Conservation (phyloP, 2,329 filamentous ascomycete genomes). For the Didymellaceae sp. region DNA sequence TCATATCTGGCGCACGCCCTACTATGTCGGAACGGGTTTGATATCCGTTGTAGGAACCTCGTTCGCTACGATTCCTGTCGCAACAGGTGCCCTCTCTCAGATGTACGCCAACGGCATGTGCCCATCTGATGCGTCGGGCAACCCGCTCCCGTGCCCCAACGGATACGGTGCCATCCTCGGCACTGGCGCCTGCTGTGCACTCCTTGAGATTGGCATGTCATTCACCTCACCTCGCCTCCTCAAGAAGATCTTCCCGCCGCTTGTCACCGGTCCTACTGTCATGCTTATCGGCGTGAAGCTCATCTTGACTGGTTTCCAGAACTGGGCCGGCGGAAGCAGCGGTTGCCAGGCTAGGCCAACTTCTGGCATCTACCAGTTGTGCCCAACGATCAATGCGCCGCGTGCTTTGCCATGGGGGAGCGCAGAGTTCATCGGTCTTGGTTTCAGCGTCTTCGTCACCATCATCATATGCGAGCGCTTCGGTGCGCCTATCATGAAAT, state of each 20-base stretch:
- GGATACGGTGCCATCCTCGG: conserved; percentile 79
- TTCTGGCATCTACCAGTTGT: conserved; percentile 65
- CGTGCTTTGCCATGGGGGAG: conserved; percentile 78
- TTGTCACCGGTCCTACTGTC: conserved; percentile 73
- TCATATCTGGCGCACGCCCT: conserved; percentile 73
- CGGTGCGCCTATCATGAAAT: conserved; percentile 85
- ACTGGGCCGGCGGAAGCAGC: conserved; percentile 80
- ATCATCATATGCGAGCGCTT: conserved; percentile 84
- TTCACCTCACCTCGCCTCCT: conserved; percentile 74
- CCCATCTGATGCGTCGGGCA: conserved; percentile 65
- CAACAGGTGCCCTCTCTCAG: conserved; percentile 72
- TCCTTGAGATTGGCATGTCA: conserved; percentile 74
- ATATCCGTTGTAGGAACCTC: conserved; percentile 82
- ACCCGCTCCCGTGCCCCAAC: conserved; percentile 73
- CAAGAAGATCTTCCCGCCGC: conserved; percentile 77
- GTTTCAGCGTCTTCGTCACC: conserved; percentile 79
- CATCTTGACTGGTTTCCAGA: conserved; percentile 73
- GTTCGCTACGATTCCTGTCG: conserved; percentile 77
- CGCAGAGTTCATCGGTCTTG: conserved; percentile 78
- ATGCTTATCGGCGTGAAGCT: conserved; percentile 76
- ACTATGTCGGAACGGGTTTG: conserved; percentile 71
- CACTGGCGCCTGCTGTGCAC: conserved; percentile 59
- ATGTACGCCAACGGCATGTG: conserved; percentile 80
- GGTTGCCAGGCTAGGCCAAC: conserved; percentile 55
- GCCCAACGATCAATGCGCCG: conserved; percentile 67